Percentiles rank a stretch among this genome's conserved stretches.
phyloP scores from a whole-genome alignment of 2,329 filamentous ascomycete genomes.

The Colletotrichum liaoningense region DNA sequence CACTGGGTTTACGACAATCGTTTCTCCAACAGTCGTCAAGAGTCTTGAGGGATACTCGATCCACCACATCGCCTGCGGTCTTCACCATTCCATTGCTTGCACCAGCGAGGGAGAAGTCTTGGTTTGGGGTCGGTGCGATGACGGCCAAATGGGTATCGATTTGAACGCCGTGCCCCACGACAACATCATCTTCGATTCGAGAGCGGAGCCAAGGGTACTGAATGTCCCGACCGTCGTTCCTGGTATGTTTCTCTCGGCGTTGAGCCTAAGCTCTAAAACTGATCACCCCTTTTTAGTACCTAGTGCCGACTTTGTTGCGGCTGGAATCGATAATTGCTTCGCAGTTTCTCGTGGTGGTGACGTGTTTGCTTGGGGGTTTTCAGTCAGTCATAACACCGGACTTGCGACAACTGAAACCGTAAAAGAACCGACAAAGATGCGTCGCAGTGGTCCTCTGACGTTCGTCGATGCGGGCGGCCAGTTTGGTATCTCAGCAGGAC shows the following conservation, averaged over 20 bases:
- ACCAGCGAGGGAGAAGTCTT: constrained; percentile 55
- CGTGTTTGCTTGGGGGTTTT: constrained; percentile 25
- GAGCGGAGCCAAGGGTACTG: constrained; percentile 73
- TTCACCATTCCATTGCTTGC: constrained; percentile 70
- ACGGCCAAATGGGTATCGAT: constrained; percentile 66
- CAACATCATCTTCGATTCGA: constrained; percentile 71
- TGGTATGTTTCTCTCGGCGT: constrained; percentile 32
- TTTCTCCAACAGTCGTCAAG: constrained; percentile 65
- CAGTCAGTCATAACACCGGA: constrained; percentile 25
- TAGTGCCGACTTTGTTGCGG: constrained; percentile 49
- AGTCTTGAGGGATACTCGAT: constrained; percentile 66
- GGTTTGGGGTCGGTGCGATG: constrained; percentile 62
- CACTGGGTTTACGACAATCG: constrained; percentile 51
- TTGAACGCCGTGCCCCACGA: constrained; percentile 61
- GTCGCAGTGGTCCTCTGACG: not conserved
- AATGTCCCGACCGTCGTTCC: constrained; percentile 48
- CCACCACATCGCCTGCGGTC: constrained; percentile 70
- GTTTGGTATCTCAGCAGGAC: constrained; percentile 25
- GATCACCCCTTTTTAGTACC: not conserved
- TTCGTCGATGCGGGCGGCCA: constrained; percentile 28
- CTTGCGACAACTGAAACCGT: constrained; percentile 66
- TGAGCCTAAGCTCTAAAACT: not conserved
- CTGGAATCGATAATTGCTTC: constrained; percentile 31
- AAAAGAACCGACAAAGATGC: constrained; percentile 62
- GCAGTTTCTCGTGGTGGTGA: constrained; percentile 3